Conservation (phyloP, 2,329 filamentous ascomycete genomes). For the Penicillium janthinellum region DNA sequence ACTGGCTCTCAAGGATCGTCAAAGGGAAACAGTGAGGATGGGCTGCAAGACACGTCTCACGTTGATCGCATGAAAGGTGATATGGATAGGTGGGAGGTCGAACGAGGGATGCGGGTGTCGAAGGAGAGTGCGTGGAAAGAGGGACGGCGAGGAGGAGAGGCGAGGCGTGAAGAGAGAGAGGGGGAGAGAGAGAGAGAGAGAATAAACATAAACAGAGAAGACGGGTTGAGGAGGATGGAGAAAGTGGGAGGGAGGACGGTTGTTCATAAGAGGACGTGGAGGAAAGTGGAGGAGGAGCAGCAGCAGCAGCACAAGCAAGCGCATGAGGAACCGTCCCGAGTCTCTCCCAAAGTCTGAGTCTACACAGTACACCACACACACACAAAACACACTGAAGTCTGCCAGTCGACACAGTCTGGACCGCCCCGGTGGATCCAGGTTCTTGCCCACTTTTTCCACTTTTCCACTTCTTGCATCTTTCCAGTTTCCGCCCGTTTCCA, state of each 20-base stretch:
- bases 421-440: not conserved
- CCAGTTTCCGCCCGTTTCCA: not conserved
- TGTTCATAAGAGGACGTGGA: constrained; percentile 1
- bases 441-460: not conserved
- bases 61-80: not conserved
- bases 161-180: not conserved
- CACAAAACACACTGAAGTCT: no score
- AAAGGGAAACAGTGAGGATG: not conserved
- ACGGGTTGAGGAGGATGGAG: not conserved
- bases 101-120: not conserved
- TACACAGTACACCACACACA: not conserved
- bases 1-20: constrained; percentile 12
- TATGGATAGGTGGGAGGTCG: not conserved
- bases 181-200: not conserved
- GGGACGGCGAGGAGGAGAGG: not conserved
- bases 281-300: not conserved
- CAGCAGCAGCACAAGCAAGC: not conserved
- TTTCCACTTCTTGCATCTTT: not conserved
- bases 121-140: not conserved
- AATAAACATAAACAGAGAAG: not conserved
- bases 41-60: constrained; percentile 7
- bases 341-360: not conserved
- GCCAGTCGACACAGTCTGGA: constrained; percentile 1
- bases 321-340: not conserved
- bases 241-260: not conserved